Base-by-base conservation (phyloP, 345 rosid genomes). In the Heritiera littoralis region DNA sequence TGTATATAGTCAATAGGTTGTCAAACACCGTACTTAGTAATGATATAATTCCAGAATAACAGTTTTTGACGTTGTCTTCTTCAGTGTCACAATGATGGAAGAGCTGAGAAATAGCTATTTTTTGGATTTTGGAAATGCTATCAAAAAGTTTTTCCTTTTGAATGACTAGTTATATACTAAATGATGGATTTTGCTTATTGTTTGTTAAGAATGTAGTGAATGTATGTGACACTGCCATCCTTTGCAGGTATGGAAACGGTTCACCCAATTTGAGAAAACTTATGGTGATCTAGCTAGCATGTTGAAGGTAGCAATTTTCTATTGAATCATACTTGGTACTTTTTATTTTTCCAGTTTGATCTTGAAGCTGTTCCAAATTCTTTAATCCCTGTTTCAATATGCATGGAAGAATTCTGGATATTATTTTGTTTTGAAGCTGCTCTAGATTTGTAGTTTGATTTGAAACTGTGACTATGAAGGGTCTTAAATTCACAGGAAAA, bases 221-320 rank as follows among this genome's bases (percentile, higher is more conserved):
- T 35, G 46, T 54, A 9, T 5, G 9, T 72, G 32, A 54, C 45
- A 72, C 15, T 71, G 46, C 63, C 77, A 54, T 79, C 67, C 60
- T 86, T 80, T 78, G 78, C 88, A 93, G 99, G 90, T 95, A 65
- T 95, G 99, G 99, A 90, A 92, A 83, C 89, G 90, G 56, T 95
- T 91, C 77, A 78, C 85, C 78, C 91, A 89, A 79, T 95, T 95
- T 82, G 98, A 95, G 88, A 93, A 91, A 87, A 91, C 94, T 73
- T 93, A 91, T 87, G 99, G 99, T 48, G 99, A 95, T 86, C 90
- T 95, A 68, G 89, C 94, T 80, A 92, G 98, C 86, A 89, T 89
- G 86, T 83, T 93, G 85, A 95, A 95, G 99, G 98, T 95, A 85
- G 58, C 73, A 43, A 66, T 67, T 79, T 52, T 67, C 43, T 45